Conservation (phyloP, 257 asterid species). For the Solanum acaule region DNA sequence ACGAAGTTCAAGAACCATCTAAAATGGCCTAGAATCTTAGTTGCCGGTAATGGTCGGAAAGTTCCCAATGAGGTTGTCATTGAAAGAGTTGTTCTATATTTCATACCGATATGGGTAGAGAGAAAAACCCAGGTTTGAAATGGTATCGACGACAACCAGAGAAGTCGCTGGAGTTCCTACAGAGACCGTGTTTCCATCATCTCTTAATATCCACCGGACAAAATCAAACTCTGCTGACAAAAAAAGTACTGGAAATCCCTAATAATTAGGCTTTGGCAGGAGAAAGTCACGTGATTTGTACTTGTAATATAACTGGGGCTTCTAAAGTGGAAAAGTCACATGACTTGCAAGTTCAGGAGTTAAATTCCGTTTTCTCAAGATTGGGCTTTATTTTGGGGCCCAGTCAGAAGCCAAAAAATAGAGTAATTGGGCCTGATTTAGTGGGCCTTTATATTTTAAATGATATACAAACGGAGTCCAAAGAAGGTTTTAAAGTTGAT, state of each 20-base stretch:
- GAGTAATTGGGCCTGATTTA: background rate
- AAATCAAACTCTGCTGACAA: background rate
- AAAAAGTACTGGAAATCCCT: background rate
- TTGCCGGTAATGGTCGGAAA: background rate
- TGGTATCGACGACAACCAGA: background rate
- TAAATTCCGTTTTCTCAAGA: background rate
- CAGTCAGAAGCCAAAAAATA: background rate
- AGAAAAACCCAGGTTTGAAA: background rate
- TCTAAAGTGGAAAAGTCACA: background rate
- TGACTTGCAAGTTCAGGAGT: background rate
- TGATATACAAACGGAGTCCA: background rate
- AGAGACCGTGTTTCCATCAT: background rate
- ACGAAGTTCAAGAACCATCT: background rate
- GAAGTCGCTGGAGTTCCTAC: background rate
- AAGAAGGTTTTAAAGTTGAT: background rate
- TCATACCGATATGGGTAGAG: background rate
- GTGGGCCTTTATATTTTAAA: background rate
- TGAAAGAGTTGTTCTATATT: background rate
- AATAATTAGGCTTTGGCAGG: background rate
- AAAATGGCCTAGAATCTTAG: background rate
- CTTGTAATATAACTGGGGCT: background rate
- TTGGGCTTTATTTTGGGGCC: background rate
- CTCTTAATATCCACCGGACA: background rate
- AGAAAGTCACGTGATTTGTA: background rate
- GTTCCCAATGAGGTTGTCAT: background rate